Evolutionary conservation across 1,284 basidiomycete genomes (phyloP).

Genomic region (Puccinia novopanici): DNA sequence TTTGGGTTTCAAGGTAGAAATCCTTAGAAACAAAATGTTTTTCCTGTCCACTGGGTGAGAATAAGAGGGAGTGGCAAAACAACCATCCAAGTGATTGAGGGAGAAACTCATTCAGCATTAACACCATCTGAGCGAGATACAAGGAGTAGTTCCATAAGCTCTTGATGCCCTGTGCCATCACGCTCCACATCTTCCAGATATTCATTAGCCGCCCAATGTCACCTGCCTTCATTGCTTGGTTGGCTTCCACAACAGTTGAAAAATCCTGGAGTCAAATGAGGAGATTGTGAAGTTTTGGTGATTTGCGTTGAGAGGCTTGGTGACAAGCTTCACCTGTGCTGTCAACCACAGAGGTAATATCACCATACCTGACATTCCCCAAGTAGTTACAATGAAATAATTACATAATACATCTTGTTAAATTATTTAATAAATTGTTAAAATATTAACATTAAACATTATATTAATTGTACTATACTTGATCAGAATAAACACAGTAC

Average conservation of each 20-base stretch:
- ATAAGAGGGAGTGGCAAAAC: slow-evolving; percentile 14
- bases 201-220: slow-evolving; percentile 4
- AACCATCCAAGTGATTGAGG: not conserved
- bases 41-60: slow-evolving; percentile 14
- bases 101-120: not conserved
- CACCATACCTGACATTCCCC: too few relatives aligned
- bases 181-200: slow-evolving; percentile 10
- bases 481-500: too few relatives aligned
- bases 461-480: too few relatives aligned
- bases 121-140: not conserved
- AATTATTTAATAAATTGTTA: too few relatives aligned
- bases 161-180: slow-evolving; percentile 7
- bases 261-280: not conserved
- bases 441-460: too few relatives aligned
- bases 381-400: too few relatives aligned
- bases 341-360: too few relatives aligned
- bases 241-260: not conserved
- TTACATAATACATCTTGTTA: too few relatives aligned
- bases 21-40: slow-evolving; percentile 22
- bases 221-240: not conserved
- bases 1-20: too few relatives aligned
- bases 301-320: not conserved
- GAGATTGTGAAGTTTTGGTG: not conserved
- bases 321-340: not conserved
- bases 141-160: slow-evolving; percentile 5